These are phyloP conservation scores for Mycosarcoma maydis DNA, from an alignment of 1,284 basidiomycete species.

Conservation along the genomic window DNA sequence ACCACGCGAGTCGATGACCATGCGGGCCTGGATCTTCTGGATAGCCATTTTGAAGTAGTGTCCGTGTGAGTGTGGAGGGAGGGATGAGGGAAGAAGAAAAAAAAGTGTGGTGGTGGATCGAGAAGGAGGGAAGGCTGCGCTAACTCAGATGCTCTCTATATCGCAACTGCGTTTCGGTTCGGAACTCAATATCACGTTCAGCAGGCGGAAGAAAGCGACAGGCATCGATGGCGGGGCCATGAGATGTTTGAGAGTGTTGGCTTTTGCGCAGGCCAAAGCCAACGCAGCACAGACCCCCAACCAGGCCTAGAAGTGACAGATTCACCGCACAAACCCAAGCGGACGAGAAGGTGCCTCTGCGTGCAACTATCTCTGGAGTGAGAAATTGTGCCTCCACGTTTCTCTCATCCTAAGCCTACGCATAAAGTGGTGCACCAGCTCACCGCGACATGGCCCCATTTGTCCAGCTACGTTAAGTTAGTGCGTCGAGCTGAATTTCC, in stretches of 20 bases:
- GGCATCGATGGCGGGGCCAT: constrained; percentile 5
- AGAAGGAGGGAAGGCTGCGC: constrained; percentile 5
- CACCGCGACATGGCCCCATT: too few species aligned
- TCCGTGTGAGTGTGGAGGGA: constrained; percentile 4
- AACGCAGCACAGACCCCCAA: background rate
- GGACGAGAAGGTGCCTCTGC: too few species aligned
- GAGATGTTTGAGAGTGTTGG: constrained; percentile 4
- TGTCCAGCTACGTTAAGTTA: too few species aligned
- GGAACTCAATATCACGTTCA: too few species aligned
- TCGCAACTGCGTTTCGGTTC: background rate
- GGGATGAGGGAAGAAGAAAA: constrained; percentile 1
- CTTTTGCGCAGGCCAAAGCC: constrained; percentile 5
- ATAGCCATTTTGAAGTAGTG: constrained; percentile 53
- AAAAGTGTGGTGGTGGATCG: constrained; percentile 15
- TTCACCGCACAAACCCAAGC: too few species aligned
- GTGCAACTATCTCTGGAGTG: too few species aligned
- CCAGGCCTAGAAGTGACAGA: background rate
- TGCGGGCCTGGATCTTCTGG: constrained; percentile 59
- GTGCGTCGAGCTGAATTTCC: constrained; percentile 21
- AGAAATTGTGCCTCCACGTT: too few species aligned
- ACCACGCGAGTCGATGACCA: constrained; percentile 65
- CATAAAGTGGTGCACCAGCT: too few species aligned
- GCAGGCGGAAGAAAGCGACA: background rate
- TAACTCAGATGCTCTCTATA: constrained; percentile 20
- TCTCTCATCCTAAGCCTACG: too few species aligned